A percentile compares a stretch with the other conserved stretches of the same genome.
Evolutionary conservation across 176 grass and related monocot genomes (phyloP).

Genomic region (Cenchrus americanus): DNA sequence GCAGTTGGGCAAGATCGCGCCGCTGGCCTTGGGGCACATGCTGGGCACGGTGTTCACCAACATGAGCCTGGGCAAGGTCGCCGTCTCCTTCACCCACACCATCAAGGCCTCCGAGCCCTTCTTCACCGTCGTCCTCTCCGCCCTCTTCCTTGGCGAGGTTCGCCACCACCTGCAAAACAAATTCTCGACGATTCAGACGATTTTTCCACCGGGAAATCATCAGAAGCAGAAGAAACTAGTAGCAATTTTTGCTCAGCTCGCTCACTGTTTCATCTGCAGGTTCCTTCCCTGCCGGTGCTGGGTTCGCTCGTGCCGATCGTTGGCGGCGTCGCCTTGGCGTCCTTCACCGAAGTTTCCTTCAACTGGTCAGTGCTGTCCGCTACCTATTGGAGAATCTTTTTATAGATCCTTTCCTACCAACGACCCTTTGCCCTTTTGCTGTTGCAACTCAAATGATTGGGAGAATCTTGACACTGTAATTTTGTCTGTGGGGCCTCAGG

Average conservation of each 20-base stretch:
- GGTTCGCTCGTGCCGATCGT: constrained; percentile 77
- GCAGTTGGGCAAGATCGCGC: constrained; percentile 72
- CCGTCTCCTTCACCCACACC: constrained; percentile 97
- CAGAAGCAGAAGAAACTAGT: neutral
- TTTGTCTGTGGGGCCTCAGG: constrained; percentile 46
- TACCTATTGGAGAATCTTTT: constrained; percentile 9
- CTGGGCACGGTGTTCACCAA: constrained; percentile 92
- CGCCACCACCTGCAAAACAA: neutral
- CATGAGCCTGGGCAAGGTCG: constrained; percentile 88
- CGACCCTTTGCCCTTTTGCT: constrained; percentile 23
- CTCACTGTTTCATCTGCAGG: constrained; percentile 31
- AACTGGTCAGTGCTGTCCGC: constrained; percentile 56
- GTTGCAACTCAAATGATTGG: constrained; percentile 28
- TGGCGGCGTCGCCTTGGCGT: constrained; percentile 76
- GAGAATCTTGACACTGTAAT: constrained; percentile 23
- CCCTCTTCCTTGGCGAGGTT: constrained; percentile 85
- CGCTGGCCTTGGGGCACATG: constrained; percentile 76
- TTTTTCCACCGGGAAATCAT: neutral
- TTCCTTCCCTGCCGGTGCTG: constrained; percentile 60
- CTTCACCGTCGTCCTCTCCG: constrained; percentile 89
- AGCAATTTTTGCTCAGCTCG: neutral
- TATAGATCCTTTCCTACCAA: neutral
- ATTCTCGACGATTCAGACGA: neutral
- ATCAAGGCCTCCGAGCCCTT: constrained; percentile 92
- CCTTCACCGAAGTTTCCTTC: constrained; percentile 75